Base-by-base conservation (phyloP, 129 eudicot species). In the Chrysanthemum makinoi region DNA sequence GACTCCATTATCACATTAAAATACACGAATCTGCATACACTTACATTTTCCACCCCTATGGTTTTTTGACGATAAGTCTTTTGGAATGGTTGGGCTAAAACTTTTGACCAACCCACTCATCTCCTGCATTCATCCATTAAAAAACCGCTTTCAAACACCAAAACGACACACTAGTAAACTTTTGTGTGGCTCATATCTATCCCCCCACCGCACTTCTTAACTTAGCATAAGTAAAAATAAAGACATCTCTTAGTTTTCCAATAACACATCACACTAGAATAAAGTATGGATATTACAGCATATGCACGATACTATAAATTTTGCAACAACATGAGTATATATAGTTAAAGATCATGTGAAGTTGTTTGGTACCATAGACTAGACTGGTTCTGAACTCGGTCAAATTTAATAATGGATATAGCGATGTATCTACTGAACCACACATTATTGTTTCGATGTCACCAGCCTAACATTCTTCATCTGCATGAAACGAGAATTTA, bases 151-250 rank as follows among this genome's bases (percentile, higher is more conserved):
- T 26, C 28, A 26, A 26, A 26, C 28, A 26, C 20, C 58, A 49
- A 14, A 48, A 49, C 0, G 39, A 17, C 70, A 46, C 35, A 46
- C 33, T 65, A 46, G 20, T 47, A 67, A 24, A 49, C 43, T 67
- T 66, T 66, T 43, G 47, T 66, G 55, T 66, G 39, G 35, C 22
- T 66, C 18, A 50, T 51, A 64, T 43, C 48, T 19, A 14, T 66
- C 1, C 20, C 54, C 57, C 70, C 10, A 66, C 48, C 35, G 6
- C 6, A 65, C 54, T 18, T 65, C 49, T 43, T 20, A 16, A 63
- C 18, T 17, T 11, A 17, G 39, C 39, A 58, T 2, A 14, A 50
- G 15, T n/a, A 26, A 26, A 1, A 6, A 6, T 39, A 56, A 43
- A 19, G 65, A 12, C 44, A 39, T 8, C 16, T 70, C n/a, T 70